Evolutionary conservation across 495 filamentous ascomycete genomes (phyloP).

Genomic region (Aspergillus homomorphus): DNA sequence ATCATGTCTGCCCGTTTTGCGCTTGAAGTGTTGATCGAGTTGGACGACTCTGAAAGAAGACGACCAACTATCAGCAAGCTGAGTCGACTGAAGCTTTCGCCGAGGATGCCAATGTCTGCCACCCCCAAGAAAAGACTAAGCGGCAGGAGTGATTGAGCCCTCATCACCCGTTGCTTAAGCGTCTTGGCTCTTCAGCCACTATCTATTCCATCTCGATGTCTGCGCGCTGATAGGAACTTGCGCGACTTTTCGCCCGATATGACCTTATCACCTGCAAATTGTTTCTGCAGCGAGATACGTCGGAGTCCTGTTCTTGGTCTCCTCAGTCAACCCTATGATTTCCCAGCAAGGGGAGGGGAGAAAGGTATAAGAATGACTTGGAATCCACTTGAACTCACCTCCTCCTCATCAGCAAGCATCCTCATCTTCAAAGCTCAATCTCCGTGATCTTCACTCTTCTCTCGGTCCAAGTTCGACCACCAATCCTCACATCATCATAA

Average conservation of each 20-base stretch:
- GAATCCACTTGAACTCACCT: background rate
- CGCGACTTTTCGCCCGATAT: background rate
- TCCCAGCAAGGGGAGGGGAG: background rate
- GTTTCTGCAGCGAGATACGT: background rate
- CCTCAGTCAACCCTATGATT: background rate
- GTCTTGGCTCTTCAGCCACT: background rate
- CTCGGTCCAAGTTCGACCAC: background rate
- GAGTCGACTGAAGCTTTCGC: background rate
- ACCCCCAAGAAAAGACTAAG: background rate
- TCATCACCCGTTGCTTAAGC: background rate
- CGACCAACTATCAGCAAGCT: too few species aligned
- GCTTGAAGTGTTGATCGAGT: background rate
- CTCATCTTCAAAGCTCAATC: background rate
- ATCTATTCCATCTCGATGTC: background rate
- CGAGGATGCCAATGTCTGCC: background rate
- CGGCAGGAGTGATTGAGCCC: background rate
- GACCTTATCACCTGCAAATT: background rate
- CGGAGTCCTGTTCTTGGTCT: background rate
- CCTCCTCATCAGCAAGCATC: background rate
- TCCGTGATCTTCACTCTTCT: background rate
- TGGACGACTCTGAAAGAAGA: background rate
- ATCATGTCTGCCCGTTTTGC: background rate
- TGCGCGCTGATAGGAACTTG: background rate
- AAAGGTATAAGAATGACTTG: background rate
- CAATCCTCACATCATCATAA: slow-evolving; percentile 1